phyloP scores from a whole-genome alignment of 2,329 filamentous ascomycete genomes.

The Scolecobasidium constrictum region DNA sequence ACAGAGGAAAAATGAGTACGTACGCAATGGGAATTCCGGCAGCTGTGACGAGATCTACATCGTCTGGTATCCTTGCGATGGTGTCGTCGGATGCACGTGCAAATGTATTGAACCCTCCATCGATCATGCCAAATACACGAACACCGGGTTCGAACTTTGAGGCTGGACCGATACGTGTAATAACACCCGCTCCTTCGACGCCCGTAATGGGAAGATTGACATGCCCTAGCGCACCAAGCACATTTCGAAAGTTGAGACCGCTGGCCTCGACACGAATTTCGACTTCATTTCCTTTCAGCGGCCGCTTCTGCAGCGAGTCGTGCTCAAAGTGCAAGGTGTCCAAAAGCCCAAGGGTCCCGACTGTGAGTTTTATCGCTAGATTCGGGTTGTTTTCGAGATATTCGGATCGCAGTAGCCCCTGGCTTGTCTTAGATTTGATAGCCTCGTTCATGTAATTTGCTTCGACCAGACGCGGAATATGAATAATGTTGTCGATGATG shows the following conservation, averaged over 20 bases:
- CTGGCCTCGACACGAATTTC: neutral
- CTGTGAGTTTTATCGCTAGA: neutral
- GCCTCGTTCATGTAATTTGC: neutral
- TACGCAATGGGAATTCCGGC: slow-evolving; percentile 16
- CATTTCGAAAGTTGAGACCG: slow-evolving; percentile 3
- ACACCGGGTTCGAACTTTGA: slow-evolving; percentile 7
- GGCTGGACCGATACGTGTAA: neutral
- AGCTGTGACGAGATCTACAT: slow-evolving; percentile 14
- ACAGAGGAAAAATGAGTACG: too few species aligned
- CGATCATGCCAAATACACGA: neutral
- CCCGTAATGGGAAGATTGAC: neutral
- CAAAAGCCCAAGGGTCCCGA: slow-evolving; percentile 12
- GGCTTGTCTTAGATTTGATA: neutral
- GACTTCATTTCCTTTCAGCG: neutral
- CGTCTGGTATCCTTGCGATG: slow-evolving; percentile 2
- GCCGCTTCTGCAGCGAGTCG: neutral
- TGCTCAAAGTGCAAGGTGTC: slow-evolving; percentile 12
- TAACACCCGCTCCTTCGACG: slow-evolving; percentile 5
- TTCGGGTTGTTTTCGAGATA: neutral
- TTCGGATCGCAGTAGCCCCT: too few species aligned
- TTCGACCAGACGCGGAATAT: neutral
- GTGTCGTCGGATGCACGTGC: neutral
- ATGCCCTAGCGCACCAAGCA: slow-evolving; percentile 1
- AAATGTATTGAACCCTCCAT: neutral
- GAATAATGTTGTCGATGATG: neutral